Base-by-base conservation (phyloP, 768 basidiomycete species). In the Phaeolepiota aurea region DNA sequence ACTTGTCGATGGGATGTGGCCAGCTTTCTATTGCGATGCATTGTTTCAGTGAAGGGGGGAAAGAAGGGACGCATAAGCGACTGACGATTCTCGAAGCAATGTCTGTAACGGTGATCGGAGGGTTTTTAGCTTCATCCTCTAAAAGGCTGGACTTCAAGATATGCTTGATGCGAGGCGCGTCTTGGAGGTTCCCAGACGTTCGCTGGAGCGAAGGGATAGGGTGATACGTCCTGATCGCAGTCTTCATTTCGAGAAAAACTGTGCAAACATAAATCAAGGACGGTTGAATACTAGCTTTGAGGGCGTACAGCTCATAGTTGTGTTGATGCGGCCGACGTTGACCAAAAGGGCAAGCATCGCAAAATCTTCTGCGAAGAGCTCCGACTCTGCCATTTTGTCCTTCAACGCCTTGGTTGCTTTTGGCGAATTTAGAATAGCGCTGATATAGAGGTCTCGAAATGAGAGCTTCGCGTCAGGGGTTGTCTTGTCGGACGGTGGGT, bases 221-320 rank as follows among this genome's bases (percentile, higher is more conserved):
- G 52, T 87, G 85, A 54, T 87, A 88, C 18, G 82, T 82, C 44
- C 84, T 67, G 46, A 85, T 72, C 12, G 78, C 68, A 1, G 85
- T 87, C 53, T 79, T 77, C 82, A 86, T 85, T 57, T 84, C 82
- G 28, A 80, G 80, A 54, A 85, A 85, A 62, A 87, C 82, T 84
- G 38, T 30, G 41, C 28, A 35, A 45, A 42, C 32, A 45, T 19
- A 20, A 16, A 47, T 44, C 18, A 44, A 33, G 19, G 32, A 39
- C 38, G 25, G 36, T 39, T 38, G 40, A 16, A 13, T 44, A 37
- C 40, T 16, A 48, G 32, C 32, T 38, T 31, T 32, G 38, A 30
- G 56, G 23, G 59, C 79, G 59, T 54, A 87, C 86, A 89, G 44
- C 85, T 85, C 74, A 87, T 79, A 3, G 85, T 88, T 3, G 85